Base-by-base conservation (phyloP, 441 rosid species). In the Eutrema salsugineum region DNA sequence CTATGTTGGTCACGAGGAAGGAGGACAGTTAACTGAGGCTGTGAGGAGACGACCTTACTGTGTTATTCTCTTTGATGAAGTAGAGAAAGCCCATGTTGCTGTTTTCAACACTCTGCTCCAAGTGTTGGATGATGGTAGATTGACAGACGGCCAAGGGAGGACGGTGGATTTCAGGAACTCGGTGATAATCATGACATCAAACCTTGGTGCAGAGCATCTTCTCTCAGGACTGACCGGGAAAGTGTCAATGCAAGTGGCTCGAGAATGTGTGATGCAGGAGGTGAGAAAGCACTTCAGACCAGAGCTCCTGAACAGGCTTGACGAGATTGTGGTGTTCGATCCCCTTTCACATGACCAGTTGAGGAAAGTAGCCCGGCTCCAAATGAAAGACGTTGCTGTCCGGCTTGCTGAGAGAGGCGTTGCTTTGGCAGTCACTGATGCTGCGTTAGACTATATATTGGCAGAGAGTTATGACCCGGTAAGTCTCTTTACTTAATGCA, bases 1-100 rank as follows among this genome's bases (percentile, higher is more conserved):
- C 70, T 94, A 94, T 63, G 91, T 92, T 5, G 99, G 98, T 56
- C 97, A 94, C 4, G 99, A 92, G 61, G 94, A 92, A 85, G 98
- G 98, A 19, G 99, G 99, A 9, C 97, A 94, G 36, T 83, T 94
- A 2, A 94, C 99, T 0, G 92, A 94, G 67, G 97, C 97, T 20
- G 97, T 89, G 47, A 89, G 94, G 83, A 79, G 91, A 36, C 74
- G 98, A 48, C 98, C 97, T 14, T 94, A 87, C 17, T 88, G 98
- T 16, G 97, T 92, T 0, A 79, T 92, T 9, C 72, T 92, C 20
- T 94, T 94, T 35, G 99, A 94, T 67, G 97, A 92, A 81, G 99
- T 90, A 36, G 99, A 94, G 83, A 94, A 92, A 66, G 97, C 99
- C 7, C 98, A 90, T 40, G 66, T 84, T 14, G 78, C 99, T 42